A percentile compares a stretch with the other conserved stretches of the same genome.
Conservation (phyloP, 441 rosid species). For the Mallotus japonicus region DNA sequence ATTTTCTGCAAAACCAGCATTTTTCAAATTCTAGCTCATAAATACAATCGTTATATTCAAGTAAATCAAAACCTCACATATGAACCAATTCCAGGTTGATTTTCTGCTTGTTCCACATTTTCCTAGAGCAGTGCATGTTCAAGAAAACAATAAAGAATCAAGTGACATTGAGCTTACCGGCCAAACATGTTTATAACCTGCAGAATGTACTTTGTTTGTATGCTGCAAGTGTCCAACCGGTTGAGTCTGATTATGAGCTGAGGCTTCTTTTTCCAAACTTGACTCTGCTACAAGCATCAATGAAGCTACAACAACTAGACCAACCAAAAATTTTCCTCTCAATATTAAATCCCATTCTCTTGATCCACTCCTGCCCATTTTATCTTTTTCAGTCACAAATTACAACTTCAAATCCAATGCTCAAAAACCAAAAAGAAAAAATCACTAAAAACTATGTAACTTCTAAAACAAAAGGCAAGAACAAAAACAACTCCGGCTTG, state of each 20-base stretch:
- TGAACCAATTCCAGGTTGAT: background rate
- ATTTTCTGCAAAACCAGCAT: constrained; percentile 31
- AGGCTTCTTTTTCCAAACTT: constrained; percentile 22
- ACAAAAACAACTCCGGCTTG: too few relatives aligned
- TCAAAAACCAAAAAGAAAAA: background rate
- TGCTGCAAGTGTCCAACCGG: constrained; percentile 10
- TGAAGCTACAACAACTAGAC: constrained; percentile 31
- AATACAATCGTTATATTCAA: too few relatives aligned
- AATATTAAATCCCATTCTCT: constrained; percentile 27
- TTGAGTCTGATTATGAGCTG: constrained; percentile 14
- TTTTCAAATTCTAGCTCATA: background rate
- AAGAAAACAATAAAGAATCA: background rate
- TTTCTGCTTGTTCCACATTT: background rate
- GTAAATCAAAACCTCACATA: background rate
- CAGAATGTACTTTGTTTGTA: background rate
- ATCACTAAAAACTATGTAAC: background rate
- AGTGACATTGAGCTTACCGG: constrained; percentile 6
- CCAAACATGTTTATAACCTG: constrained; percentile 17
- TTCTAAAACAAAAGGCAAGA: too few relatives aligned
- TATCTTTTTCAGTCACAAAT: background rate
- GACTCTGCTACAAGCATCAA: constrained; percentile 27
- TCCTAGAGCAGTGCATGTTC: background rate
- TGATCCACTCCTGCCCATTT: constrained; percentile 30
- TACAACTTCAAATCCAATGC: too few relatives aligned
- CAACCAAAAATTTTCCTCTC: constrained; percentile 21